phyloP scores from a whole-genome alignment of 306 rosid species.

The Lathyrus tuberosus region DNA sequence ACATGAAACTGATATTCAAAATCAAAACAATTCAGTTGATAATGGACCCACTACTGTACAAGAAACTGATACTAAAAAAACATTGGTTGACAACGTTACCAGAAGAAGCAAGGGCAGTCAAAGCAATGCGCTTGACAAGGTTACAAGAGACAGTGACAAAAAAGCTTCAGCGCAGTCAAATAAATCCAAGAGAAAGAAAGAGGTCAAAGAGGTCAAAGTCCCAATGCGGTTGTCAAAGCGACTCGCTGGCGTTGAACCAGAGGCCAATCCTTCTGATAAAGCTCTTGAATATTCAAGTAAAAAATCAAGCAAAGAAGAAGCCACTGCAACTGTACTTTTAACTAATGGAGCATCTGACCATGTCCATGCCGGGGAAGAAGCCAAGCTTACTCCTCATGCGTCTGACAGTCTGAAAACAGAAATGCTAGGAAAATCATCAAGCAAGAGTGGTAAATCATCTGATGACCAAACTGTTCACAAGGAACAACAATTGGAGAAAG shows the following conservation, averaged over 20 bases:
- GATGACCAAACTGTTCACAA: slow-evolving; percentile 40
- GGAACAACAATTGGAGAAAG: slow-evolving; percentile 49
- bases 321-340: slow-evolving; percentile 38
- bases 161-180: slow-evolving; percentile 40
- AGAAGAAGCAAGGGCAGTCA: slow-evolving; percentile 29
- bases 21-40: slow-evolving; percentile 27
- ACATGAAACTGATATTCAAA: slow-evolving; percentile 22
- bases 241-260: slow-evolving; percentile 67
- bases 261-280: slow-evolving; percentile 55
- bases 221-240: slow-evolving; percentile 65
- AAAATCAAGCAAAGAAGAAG: slow-evolving; percentile 42
- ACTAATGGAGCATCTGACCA: slow-evolving; percentile 46
- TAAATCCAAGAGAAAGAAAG: slow-evolving; percentile 66
- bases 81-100: not conserved
- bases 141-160: slow-evolving; percentile 43
- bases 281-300: slow-evolving; percentile 48
- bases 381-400: slow-evolving; percentile 38
- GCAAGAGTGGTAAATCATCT: slow-evolving; percentile 34
- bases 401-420: slow-evolving; percentile 39
- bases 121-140: slow-evolving; percentile 39
- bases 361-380: slow-evolving; percentile 29
- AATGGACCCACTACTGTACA: slow-evolving; percentile 21
- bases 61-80: slow-evolving; percentile 13
- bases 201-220: slow-evolving; percentile 31
- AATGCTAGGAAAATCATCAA: slow-evolving; percentile 38